These are phyloP conservation scores for Tricholoma furcatifolium DNA, from an alignment of 768 basidiomycete genomes.

Conservation along the genomic window DNA sequence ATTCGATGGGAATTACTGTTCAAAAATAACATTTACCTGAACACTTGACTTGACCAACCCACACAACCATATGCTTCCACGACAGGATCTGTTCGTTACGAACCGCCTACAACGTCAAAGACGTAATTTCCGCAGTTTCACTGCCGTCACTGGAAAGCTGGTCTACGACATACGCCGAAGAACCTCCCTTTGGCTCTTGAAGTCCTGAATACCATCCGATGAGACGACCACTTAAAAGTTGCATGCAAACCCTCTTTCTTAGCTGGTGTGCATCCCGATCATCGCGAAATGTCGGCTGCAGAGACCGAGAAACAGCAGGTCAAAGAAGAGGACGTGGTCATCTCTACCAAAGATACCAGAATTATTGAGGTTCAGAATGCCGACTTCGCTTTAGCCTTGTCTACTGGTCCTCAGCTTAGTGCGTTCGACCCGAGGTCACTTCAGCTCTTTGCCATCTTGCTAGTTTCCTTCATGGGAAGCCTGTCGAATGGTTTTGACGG, in stretches of 20 bases:
- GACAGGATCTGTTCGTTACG: no score
- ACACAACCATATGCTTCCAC: no score
- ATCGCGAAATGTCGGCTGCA: slow-evolving; percentile 17
- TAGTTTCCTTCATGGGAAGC: slow-evolving; percentile 45
- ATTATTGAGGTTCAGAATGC: slow-evolving; percentile 33
- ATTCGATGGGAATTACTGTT: no score
- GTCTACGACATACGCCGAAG: no score
- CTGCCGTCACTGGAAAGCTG: no score
- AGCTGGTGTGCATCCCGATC: background rate
- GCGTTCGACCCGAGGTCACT: slow-evolving; percentile 36
- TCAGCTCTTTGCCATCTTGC: slow-evolving; percentile 39
- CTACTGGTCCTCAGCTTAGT: slow-evolving; percentile 41
- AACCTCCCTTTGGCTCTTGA: no score
- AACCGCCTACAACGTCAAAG: no score
- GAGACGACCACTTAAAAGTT: slow-evolving; percentile 1
- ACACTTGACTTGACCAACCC: no score
- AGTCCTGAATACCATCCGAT: background rate
- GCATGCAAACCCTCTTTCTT: background rate
- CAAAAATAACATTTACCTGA: no score
- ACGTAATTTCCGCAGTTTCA: no score
- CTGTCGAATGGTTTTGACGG: slow-evolving; percentile 48
- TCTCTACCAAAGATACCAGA: slow-evolving; percentile 18
- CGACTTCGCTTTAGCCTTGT: slow-evolving; percentile 43
- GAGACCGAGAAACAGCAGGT: slow-evolving; percentile 12
- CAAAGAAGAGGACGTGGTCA: slow-evolving; percentile 10